These are phyloP conservation scores for Gentiana macrophylla DNA, from an alignment of 257 asterid species.

Conservation along the genomic window DNA sequence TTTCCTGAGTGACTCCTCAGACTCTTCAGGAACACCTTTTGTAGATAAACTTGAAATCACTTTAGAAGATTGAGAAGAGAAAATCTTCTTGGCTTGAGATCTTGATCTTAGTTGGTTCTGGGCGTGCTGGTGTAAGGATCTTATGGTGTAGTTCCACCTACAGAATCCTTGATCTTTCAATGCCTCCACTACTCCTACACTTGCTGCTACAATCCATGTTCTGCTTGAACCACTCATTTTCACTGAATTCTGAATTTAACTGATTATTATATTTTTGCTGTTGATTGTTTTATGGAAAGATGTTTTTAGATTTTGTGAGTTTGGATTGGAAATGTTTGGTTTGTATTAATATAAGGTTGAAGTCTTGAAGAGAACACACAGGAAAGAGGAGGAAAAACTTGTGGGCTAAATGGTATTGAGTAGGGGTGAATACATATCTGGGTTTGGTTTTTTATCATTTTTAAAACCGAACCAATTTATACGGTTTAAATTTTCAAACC, in stretches of 20 bases:
- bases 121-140: constrained; percentile 8
- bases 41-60: not conserved
- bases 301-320: too few species aligned
- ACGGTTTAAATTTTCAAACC: too few species aligned
- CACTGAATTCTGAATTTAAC: not conserved
- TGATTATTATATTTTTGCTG: not conserved
- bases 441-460: too few species aligned
- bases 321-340: not conserved
- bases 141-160: constrained; percentile 3
- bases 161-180: too few species aligned
- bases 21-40: not conserved
- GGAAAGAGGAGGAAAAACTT: not conserved
- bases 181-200: too few species aligned
- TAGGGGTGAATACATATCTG: too few species aligned
- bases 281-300: not conserved
- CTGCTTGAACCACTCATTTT: constrained; percentile 12
- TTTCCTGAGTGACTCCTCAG: constrained; percentile 23
- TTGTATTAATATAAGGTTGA: not conserved
- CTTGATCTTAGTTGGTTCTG: constrained; percentile 10
- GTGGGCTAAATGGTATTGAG: not conserved
- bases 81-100: constrained; percentile 11
- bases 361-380: not conserved
- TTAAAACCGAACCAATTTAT: too few species aligned
- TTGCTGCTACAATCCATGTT: constrained; percentile 14
- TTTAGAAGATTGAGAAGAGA: constrained; percentile 8